phyloP scores from a whole-genome alignment of 768 basidiomycete genomes.

The Dictyophora rubrovolvata region DNA sequence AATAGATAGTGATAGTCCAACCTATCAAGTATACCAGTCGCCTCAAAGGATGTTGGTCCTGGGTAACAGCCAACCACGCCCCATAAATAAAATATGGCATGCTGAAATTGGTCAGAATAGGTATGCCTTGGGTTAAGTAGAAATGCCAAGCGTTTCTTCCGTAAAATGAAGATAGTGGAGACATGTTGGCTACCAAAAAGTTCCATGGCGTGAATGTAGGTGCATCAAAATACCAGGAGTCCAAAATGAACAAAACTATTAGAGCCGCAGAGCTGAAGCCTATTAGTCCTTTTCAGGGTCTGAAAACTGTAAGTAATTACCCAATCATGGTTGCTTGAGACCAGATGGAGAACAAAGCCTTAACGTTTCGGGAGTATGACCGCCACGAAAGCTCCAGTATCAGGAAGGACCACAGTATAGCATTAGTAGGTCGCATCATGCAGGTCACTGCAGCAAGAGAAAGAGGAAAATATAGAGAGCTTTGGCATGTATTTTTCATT shows the following conservation, averaged over 20 bases:
- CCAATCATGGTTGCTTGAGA: slow-evolving; percentile 31
- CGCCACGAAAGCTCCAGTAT: slow-evolving; percentile 44
- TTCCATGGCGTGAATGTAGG: slow-evolving; percentile 68
- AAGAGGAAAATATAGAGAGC: slow-evolving; percentile 28
- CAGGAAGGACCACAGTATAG: slow-evolving; percentile 74
- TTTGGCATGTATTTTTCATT: not conserved
- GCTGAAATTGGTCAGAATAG: slow-evolving; percentile 64
- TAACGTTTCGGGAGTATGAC: slow-evolving; percentile 26
- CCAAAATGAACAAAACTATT: slow-evolving; percentile 36
- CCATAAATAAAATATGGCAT: slow-evolving; percentile 68
- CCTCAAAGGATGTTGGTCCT: slow-evolving; percentile 16
- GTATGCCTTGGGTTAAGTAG: slow-evolving; percentile 78
- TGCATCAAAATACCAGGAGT: slow-evolving; percentile 60
- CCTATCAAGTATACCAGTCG: slow-evolving; percentile 39
- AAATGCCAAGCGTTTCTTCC: slow-evolving; percentile 82
- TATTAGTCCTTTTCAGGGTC: not conserved
- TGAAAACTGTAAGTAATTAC: slow-evolving; percentile 29
- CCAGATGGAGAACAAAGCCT: slow-evolving; percentile 24
- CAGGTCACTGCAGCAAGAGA: slow-evolving; percentile 68
- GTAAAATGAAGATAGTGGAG: slow-evolving; percentile 86
- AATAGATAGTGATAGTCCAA: slow-evolving; percentile 65
- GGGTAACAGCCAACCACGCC: slow-evolving; percentile 26
- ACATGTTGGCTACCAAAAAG: slow-evolving; percentile 76
- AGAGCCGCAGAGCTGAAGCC: slow-evolving; percentile 13
- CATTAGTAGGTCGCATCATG: slow-evolving; percentile 80